Base-by-base conservation (phyloP, 257 asterid genomes). In the Leonotis leonurus region DNA sequence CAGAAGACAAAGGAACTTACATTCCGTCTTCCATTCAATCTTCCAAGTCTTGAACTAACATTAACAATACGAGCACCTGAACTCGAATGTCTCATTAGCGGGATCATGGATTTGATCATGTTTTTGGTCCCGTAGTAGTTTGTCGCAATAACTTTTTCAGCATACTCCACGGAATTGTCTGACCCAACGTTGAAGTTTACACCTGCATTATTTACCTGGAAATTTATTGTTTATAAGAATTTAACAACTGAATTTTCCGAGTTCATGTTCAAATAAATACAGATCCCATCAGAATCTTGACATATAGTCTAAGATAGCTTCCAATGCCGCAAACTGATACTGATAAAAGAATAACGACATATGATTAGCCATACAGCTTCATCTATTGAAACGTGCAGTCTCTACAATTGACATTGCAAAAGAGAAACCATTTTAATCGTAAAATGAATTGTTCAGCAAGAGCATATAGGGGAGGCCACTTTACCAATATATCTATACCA, bases 151-250 rank as follows among this genome's bases (percentile, higher is more conserved):
- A 86, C 95, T 30, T 74, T 72, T 67, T 88, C 92, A 44, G 94
- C 90, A 55, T 30, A 65, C 68, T 88, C 95, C 62, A 86, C 87
- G 1, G 87, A 82, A 76, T 88, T 91, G 17, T 84, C 89, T 5
- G 90, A 43, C 63, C 94, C 95, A 9, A 72, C 18, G 67, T 88
- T 91, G 83, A 72, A 83, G 70, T 88, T 91, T 48, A 86, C 85
- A 69, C 98, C 98, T 30, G 98, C 98, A 75, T 84, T 91, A 73
- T 88, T 91, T 44, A 91, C 78, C 98, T 91, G 63, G 37, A 79
- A 62, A 67, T 56, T 55, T 20, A 12, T 20, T 51, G 57, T 51
- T 18, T 29, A 65, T 13, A 40, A 25, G 16, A 1, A 55, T 1
- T 46, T 56, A 13, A 59, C 39, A 33, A 44, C 3, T 46, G 32